phyloP scores from a whole-genome alignment of 176 grass and related monocot genomes.

The Aechmea fasciata region DNA sequence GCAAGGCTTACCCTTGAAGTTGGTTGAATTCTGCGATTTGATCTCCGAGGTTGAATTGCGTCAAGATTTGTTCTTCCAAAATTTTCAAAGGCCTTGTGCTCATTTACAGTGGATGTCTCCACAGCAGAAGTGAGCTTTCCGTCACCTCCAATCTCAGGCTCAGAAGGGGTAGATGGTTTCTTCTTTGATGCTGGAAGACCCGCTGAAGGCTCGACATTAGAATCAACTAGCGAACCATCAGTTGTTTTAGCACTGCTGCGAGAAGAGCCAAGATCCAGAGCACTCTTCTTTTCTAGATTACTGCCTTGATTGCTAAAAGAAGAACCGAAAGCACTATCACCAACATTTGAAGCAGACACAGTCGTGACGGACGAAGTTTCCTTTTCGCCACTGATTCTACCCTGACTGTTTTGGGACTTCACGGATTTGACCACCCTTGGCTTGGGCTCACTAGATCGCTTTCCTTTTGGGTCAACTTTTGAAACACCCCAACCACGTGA shows the following conservation, averaged over 20 bases:
- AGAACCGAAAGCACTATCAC: slow-evolving; percentile 32
- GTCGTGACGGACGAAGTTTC: slow-evolving; percentile 20
- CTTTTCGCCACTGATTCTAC: slow-evolving; percentile 26
- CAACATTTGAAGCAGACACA: slow-evolving; percentile 20
- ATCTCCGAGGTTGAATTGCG: slow-evolving; percentile 64
- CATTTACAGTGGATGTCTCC: neutral
- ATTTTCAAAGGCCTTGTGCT: slow-evolving; percentile 32
- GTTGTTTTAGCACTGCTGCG: slow-evolving; percentile 14
- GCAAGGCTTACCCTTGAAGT: slow-evolving; percentile 64
- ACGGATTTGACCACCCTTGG: slow-evolving; percentile 45
- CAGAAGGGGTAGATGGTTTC: slow-evolving; percentile 14
- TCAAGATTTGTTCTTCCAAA: slow-evolving; percentile 34
- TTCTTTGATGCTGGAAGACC: slow-evolving; percentile 33
- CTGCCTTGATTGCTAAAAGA: slow-evolving; percentile 26
- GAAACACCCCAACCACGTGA: slow-evolving; percentile 30
- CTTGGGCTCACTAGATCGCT: slow-evolving; percentile 37
- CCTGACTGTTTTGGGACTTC: slow-evolving; percentile 34
- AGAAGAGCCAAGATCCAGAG: slow-evolving; percentile 11
- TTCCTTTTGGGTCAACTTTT: slow-evolving; percentile 54
- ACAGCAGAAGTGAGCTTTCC: slow-evolving; percentile 11
- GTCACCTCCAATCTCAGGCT: slow-evolving; percentile 20
- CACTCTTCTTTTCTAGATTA: slow-evolving; percentile 26
- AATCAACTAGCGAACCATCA: slow-evolving; percentile 24
- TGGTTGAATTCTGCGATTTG: slow-evolving; percentile 87
- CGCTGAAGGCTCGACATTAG: slow-evolving; percentile 22